These are phyloP conservation scores for Musa acuminata DNA, from an alignment of 176 grass and related monocot species.

Conservation along the genomic window DNA sequence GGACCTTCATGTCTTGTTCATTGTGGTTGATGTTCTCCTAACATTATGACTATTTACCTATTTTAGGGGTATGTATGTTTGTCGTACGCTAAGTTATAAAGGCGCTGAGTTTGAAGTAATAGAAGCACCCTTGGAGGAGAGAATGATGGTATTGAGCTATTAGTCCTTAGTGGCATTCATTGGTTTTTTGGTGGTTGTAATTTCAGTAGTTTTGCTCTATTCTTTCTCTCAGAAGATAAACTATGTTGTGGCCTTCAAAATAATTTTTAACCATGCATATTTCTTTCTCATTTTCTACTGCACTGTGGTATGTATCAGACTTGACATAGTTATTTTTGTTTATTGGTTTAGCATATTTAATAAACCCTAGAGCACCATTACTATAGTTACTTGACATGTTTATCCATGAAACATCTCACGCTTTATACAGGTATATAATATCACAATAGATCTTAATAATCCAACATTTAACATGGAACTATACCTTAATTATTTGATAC, in stretches of 20 bases:
- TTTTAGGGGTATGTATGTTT: constrained; percentile 96
- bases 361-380: neutral
- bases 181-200: neutral
- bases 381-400: neutral
- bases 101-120: constrained; percentile 89
- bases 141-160: constrained; percentile 68
- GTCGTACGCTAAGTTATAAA: constrained; percentile 93
- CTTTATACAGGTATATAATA: neutral
- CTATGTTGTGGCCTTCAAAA: neutral
- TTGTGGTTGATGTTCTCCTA: neutral
- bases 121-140: constrained; percentile 78
- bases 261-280: neutral
- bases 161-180: neutral
- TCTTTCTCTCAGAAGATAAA: too few relatives aligned
- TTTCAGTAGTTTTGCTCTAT: neutral
- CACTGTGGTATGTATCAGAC: neutral
- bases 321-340: neutral
- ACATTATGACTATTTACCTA: constrained; percentile 26
- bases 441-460: too few relatives aligned
- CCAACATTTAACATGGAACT: too few relatives aligned
- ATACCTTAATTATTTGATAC: too few relatives aligned
- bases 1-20: neutral
- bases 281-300: neutral
- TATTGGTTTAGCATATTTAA: neutral
- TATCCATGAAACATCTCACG: neutral